Base-by-base conservation (phyloP, 495 filamentous ascomycete species). In the Xylaria venustula region DNA sequence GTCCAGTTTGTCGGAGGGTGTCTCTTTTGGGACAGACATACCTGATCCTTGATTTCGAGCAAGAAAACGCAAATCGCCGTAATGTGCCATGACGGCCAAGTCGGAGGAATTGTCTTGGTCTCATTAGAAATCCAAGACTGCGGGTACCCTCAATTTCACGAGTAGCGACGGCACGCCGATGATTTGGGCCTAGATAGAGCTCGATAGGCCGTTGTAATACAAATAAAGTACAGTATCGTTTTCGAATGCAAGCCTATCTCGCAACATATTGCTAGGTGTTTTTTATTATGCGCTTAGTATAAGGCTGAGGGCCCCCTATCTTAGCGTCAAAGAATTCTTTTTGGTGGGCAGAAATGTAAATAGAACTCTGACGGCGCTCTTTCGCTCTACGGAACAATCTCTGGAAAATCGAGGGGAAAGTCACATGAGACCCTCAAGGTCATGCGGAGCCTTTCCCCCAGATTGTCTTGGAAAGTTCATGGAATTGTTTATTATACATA, bases 41-140 rank as follows among this genome's bases (percentile, higher is more conserved):
- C 44, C 19, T 17, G 7, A 49, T 58, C 54, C 44, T 37, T 58
- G 40, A 11, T 48, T 8, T 34, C 56, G 34, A 59, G 34, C 56
- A n/a, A 59, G 34, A 51, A 42, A 12, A 30, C 15, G 45, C 54
- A 36, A 47, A 51, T 32, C 8, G 46, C 34, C 17, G 46, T 34
- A 59, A 23, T 22, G 25, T 59, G 7, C 19, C 26, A 30, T 42
- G 45, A 59, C 44, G 15, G 56, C 56, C 32, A 50, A 42, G 34
- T 20, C 56, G 44, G 56, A 51, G 32, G 20, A 42, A 30, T 36
- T 49, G 6, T 23, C 15, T 28, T 7, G 46, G 44, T 20, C 15
- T 22, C 46, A 25, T 30, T 14, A 30, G 20, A 28, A n/a, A 0
- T 20, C n/a, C n/a, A 9, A 32, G 32, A 19, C 2, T 42, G 44